These are phyloP conservation scores for Termitomyces sp. DNA, from an alignment of 768 basidiomycete genomes.

Conservation along the genomic window DNA sequence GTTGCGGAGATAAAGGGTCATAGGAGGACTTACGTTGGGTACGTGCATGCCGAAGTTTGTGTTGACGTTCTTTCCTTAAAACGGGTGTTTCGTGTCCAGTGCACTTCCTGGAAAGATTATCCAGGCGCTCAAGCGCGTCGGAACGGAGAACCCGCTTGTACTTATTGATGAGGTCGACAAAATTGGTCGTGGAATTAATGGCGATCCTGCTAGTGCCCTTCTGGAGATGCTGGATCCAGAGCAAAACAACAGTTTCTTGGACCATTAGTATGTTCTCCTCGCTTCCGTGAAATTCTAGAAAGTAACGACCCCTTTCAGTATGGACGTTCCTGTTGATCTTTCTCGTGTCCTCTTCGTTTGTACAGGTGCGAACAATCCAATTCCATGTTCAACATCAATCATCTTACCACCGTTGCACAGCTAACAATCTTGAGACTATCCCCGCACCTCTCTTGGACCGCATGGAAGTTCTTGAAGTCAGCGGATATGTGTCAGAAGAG, in stretches of 20 bases:
- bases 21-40: slow-evolving; percentile 94
- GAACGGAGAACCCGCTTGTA: slow-evolving; percentile 91
- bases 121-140: slow-evolving; percentile 88
- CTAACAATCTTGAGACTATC: slow-evolving; percentile 90
- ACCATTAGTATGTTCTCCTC: slow-evolving; percentile 76
- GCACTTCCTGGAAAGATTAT: slow-evolving; percentile 94
- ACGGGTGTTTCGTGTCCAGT: slow-evolving; percentile 28
- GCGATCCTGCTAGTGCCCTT: slow-evolving; percentile 87
- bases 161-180: slow-evolving; percentile 97
- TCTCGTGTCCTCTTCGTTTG: slow-evolving; percentile 97
- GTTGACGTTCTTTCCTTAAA: neutral
- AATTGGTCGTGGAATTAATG: slow-evolving; percentile 86
- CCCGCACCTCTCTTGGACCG: slow-evolving; percentile 91
- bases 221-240: slow-evolving; percentile 94
- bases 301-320: slow-evolving; percentile 39
- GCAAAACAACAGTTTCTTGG: slow-evolving; percentile 90
- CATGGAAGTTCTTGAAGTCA: slow-evolving; percentile 95
- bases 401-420: slow-evolving; percentile 23
- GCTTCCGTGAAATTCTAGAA: slow-evolving; percentile 1
- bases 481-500: slow-evolving; percentile 92
- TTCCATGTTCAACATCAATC: neutral
- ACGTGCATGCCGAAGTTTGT: slow-evolving; percentile 19
- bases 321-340: slow-evolving; percentile 95
- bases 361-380: slow-evolving; percentile 36
- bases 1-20: slow-evolving; percentile 99